These are phyloP conservation scores for Monilinia fructigena DNA, from an alignment of 2,329 filamentous ascomycete species.

Conservation along the genomic window DNA sequence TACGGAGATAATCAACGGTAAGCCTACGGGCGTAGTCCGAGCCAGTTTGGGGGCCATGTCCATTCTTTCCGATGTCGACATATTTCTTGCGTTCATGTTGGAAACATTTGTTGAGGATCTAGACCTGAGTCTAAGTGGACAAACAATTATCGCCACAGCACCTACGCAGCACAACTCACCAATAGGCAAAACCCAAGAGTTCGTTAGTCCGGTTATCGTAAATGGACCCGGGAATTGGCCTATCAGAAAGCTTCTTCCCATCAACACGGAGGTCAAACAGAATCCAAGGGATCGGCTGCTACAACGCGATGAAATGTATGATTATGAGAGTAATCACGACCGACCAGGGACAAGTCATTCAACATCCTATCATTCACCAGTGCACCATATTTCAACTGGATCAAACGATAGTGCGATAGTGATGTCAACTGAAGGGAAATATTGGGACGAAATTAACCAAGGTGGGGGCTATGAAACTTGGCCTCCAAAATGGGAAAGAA, in stretches of 20 bases:
- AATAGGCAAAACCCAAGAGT: background rate
- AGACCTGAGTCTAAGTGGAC: background rate
- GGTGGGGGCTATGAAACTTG: slow-evolving; percentile 3
- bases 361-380: slow-evolving; percentile 5
- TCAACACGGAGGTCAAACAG: background rate
- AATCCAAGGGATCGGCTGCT: background rate
- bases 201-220: background rate
- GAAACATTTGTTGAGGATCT: slow-evolving; percentile 44
- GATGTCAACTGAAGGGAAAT: slow-evolving; percentile 14
- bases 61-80: slow-evolving; percentile 68
- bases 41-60: slow-evolving; percentile 90
- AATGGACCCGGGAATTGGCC: slow-evolving; percentile 10
- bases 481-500: slow-evolving; percentile 1
- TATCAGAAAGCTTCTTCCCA: background rate
- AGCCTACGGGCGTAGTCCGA: slow-evolving; percentile 82
- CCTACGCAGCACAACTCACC: background rate
- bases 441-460: slow-evolving; percentile 7
- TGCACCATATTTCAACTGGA: slow-evolving; percentile 17
- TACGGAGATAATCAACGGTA: slow-evolving; percentile 65
- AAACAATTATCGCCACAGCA: background rate
- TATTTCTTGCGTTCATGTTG: slow-evolving; percentile 66
- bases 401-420: slow-evolving; percentile 23
- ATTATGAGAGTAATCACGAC: background rate
- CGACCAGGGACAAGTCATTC: slow-evolving; percentile 19
- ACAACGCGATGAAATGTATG: background rate